Evolutionary conservation across 2,329 filamentous ascomycete genomes (phyloP).

Genomic region (Whalleya microplaca): DNA sequence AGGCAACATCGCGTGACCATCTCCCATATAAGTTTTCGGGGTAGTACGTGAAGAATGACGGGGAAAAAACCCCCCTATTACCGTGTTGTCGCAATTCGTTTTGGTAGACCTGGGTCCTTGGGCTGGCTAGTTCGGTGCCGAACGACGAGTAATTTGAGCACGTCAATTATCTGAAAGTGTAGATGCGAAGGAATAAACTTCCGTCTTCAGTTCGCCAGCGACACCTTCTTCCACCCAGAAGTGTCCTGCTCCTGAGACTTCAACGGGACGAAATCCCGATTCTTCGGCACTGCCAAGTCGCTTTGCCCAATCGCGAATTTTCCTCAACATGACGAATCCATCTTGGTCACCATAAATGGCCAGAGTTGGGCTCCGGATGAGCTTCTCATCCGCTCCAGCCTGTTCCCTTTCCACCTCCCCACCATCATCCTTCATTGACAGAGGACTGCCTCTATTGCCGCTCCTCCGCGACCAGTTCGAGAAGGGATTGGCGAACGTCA

Average conservation of each 20-base stretch:
- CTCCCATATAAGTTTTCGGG: too few species aligned
- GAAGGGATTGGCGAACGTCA: slow-evolving; percentile 52
- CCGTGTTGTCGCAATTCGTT: too few species aligned
- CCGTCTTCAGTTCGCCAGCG: slow-evolving; percentile 40
- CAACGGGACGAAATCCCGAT: slow-evolving; percentile 51
- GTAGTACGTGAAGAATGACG: too few species aligned
- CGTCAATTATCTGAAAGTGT: not conserved
- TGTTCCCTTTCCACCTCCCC: slow-evolving; percentile 11
- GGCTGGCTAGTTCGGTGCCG: not conserved
- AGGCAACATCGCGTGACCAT: too few species aligned
- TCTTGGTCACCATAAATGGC: slow-evolving; percentile 78
- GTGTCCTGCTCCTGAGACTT: slow-evolving; percentile 60
- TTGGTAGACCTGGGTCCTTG: not conserved
- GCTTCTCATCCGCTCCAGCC: slow-evolving; percentile 54
- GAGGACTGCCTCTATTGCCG: slow-evolving; percentile 12
- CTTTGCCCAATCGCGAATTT: slow-evolving; percentile 67
- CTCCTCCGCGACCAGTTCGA: slow-evolving; percentile 25
- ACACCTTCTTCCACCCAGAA: slow-evolving; percentile 65
- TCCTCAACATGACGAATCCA: slow-evolving; percentile 68
- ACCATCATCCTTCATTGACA: slow-evolving; percentile 2
- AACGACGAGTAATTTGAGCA: not conserved
- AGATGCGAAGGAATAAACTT: slow-evolving; percentile 16
- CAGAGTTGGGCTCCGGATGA: slow-evolving; percentile 63
- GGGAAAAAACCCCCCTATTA: too few species aligned
- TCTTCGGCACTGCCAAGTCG: slow-evolving; percentile 49